Evolutionary conservation across 2,329 filamentous ascomycete genomes (phyloP), one percentile per base, ranked within the genome.

Genomic region (Pestalotiopsis sp.): DNA sequence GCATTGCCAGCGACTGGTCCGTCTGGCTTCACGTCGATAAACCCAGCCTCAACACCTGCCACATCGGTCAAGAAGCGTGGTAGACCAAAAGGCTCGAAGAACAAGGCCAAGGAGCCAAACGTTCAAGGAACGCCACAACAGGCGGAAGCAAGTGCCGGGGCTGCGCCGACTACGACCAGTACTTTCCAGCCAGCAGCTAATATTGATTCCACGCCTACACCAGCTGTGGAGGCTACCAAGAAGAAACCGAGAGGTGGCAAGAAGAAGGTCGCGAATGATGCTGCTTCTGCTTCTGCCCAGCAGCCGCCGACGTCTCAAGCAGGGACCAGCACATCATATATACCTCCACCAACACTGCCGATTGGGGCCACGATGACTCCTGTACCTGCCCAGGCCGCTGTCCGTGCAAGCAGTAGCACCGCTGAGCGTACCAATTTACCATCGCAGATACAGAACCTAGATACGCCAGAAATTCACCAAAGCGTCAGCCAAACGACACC

Each of bases 71-170:
- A 80, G 73, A 83, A 79, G 63, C 79, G 83, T 67, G 84, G 86
- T 5, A 81, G 86, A 39, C 86, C 86, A 0, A 87, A 86, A 69
- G 86, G 86, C 0, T 87, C 85, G 1, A 86, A 84, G 69, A 87
- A 87, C 69, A 81, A 83, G 3, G 79, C 82, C 2, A 85, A 82
- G 69, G 79, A 81, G 36, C 20, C 69, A 69, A 72, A 62, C 65
- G 67, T 72, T 39, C 76, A 78, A 68, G 77, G 76, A 72, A 69
- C 70, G 59, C 63, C 73, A 38, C 56, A 71, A 57, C 67, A 23
- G 63, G 66, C 65, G 41, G 58, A 68, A 68, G 66, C 71, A 23
- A 23, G 20, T 11, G 61, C 69, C 7, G 45, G 74, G 9, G 63
- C 72, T 27, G 68, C 72, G 39, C 76, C 76, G n/a, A 75, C 75